Percentiles rank a stretch among this genome's conserved stretches.
phyloP scores from a whole-genome alignment of 2,329 filamentous ascomycete species.

The Phyllosticta citrichinensis region DNA sequence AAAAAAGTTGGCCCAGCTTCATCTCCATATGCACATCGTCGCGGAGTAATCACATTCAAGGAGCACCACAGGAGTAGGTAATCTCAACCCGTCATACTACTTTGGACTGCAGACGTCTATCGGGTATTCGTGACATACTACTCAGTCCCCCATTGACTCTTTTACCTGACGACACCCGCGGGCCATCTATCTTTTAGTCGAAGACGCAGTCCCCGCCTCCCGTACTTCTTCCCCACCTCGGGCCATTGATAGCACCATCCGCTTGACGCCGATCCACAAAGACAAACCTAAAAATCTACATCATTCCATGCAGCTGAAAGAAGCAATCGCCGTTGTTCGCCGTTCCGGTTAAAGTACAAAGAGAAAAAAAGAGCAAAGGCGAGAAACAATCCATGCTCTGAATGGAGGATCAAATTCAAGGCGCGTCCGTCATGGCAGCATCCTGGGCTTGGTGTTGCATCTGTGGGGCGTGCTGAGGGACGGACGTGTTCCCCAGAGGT shows the following conservation, averaged over 20 bases:
- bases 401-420: not conserved
- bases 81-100: not conserved
- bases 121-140: not conserved
- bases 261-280: not conserved
- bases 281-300: not conserved
- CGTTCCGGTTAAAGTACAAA: not conserved
- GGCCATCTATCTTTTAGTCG: not conserved
- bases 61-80: not conserved
- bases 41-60: too few species aligned
- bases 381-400: not conserved
- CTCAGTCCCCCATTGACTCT: not conserved
- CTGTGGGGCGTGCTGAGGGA: not conserved
- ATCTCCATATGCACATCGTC: too few species aligned
- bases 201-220: not conserved
- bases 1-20: too few species aligned
- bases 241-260: not conserved
- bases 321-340: not conserved
- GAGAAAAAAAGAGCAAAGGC: not conserved
- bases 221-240: not conserved
- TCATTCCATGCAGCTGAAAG: not conserved
- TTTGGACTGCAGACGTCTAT: not conserved
- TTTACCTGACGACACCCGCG: not conserved
- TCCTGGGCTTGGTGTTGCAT: not conserved
- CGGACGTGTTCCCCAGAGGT: not conserved
- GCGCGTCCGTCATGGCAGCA: not conserved